phyloP scores from a whole-genome alignment of 2,329 filamentous ascomycete species.

The Monosporascus sp. region DNA sequence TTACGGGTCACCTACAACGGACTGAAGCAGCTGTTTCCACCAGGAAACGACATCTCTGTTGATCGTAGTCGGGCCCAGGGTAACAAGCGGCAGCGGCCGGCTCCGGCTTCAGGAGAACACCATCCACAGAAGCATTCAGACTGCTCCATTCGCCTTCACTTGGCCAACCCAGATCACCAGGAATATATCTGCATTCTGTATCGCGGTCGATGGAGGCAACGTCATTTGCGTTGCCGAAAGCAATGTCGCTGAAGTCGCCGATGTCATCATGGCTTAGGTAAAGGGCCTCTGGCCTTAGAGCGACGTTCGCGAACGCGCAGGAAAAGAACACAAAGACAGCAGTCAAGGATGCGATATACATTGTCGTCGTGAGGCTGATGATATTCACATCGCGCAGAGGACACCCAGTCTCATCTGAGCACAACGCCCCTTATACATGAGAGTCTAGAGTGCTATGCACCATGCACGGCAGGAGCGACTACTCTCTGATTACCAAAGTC shows the following conservation, averaged over 20 bases:
- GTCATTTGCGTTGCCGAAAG: conserved; percentile 12
- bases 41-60: conserved; percentile 21
- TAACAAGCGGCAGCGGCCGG: conserved; percentile 28
- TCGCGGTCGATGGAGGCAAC: background rate
- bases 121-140: conserved; percentile 23
- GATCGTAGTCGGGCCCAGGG: conserved; percentile 18
- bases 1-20: conserved; percentile 2
- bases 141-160: conserved; percentile 17
- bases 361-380: no score
- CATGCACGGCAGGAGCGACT: no score
- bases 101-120: conserved; percentile 24
- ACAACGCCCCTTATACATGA: no score
- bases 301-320: no score
- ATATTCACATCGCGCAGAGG: no score
- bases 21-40: conserved; percentile 14
- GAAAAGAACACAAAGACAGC: no score
- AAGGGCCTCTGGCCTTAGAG: conserved; percentile 1
- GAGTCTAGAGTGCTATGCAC: no score
- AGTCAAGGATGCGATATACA: no score
- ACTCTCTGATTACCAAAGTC: no score
- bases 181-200: conserved; percentile 19
- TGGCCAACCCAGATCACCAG: conserved; percentile 22
- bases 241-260: conserved; percentile 12
- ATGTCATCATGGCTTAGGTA: conserved; percentile 12
- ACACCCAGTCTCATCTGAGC: no score